Conservation (phyloP, 306 rosid species). For the Biancaea sappan region DNA sequence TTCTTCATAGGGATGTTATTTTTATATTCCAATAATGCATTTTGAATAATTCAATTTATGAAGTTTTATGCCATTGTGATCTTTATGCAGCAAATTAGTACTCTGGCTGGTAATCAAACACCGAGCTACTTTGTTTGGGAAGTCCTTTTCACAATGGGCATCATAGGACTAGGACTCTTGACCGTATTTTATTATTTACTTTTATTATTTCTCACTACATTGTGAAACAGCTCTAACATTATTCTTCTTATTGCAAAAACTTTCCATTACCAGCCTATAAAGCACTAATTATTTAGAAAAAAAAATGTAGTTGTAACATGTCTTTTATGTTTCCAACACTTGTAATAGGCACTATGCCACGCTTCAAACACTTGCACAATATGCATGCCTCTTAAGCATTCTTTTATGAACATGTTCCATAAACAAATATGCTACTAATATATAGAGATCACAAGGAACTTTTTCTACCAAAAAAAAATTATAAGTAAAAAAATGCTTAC, state of each 20-base stretch:
- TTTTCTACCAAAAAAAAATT: no score
- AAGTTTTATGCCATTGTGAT: slow-evolving; percentile 29
- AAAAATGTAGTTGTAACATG: background rate
- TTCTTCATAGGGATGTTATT: background rate
- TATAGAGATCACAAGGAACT: no score
- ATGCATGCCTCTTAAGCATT: slow-evolving; percentile 12
- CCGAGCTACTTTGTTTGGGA: slow-evolving; percentile 84
- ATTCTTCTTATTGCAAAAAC: background rate
- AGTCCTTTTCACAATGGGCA: slow-evolving; percentile 73
- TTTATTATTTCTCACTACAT: background rate
- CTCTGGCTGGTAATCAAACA: slow-evolving; percentile 66
- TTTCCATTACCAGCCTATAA: background rate
- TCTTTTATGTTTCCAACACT: background rate
- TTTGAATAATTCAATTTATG: background rate
- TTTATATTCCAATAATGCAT: background rate
- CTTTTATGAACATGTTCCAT: no score
- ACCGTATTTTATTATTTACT: background rate
- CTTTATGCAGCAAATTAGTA: slow-evolving; percentile 81
- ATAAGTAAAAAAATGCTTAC: no score
- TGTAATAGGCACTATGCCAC: background rate
- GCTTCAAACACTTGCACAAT: background rate
- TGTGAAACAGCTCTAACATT: background rate
- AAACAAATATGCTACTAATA: no score
- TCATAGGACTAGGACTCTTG: slow-evolving; percentile 72
- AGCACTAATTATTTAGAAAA: background rate